These are phyloP conservation scores for Coniosporium apollinis DNA, from an alignment of 495 filamentous ascomycete species.

Conservation along the genomic window DNA sequence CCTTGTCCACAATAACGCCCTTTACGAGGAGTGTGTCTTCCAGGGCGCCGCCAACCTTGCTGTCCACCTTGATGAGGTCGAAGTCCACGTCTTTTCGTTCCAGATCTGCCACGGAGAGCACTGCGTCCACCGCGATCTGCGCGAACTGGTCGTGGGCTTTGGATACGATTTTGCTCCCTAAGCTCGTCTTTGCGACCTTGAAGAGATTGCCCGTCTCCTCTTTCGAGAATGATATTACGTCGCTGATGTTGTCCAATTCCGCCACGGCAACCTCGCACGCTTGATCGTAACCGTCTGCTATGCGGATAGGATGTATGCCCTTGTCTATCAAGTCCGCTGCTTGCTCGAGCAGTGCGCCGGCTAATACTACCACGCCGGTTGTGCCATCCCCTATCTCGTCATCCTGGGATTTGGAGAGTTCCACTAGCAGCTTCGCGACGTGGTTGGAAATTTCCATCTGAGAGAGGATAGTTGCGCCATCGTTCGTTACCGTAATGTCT, in stretches of 20 bases:
- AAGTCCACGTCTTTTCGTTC: slow-evolving; percentile 97
- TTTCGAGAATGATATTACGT: slow-evolving; percentile 68
- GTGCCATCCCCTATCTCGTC: slow-evolving; percentile 98
- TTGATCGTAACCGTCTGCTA: slow-evolving; percentile 94
- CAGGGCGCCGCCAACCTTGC: slow-evolving; percentile 90
- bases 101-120: slow-evolving; percentile 89
- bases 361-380: slow-evolving; percentile 92
- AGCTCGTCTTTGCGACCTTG: slow-evolving; percentile 86
- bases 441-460: slow-evolving; percentile 99
- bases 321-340: slow-evolving; percentile 99
- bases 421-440: slow-evolving; percentile 88
- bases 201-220: slow-evolving; percentile 66
- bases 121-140: slow-evolving; percentile 90
- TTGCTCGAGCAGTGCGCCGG: slow-evolving; percentile 87
- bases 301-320: slow-evolving; percentile 94
- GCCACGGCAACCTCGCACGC: slow-evolving; percentile 91
- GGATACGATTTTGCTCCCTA: slow-evolving; percentile 98
- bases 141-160: slow-evolving; percentile 98
- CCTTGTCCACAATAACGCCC: slow-evolving; percentile 97
- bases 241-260: slow-evolving; percentile 84
- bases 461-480: slow-evolving; percentile 89
- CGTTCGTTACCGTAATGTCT: slow-evolving; percentile 98
- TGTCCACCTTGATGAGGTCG: slow-evolving; percentile 97
- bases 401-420: slow-evolving; percentile 97
- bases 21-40: slow-evolving; percentile 90